Evolutionary conservation across 2,329 filamentous ascomycete species (phyloP), one percentile per base, ranked within the genome.

Genomic region (Monilinia fructicola): DNA sequence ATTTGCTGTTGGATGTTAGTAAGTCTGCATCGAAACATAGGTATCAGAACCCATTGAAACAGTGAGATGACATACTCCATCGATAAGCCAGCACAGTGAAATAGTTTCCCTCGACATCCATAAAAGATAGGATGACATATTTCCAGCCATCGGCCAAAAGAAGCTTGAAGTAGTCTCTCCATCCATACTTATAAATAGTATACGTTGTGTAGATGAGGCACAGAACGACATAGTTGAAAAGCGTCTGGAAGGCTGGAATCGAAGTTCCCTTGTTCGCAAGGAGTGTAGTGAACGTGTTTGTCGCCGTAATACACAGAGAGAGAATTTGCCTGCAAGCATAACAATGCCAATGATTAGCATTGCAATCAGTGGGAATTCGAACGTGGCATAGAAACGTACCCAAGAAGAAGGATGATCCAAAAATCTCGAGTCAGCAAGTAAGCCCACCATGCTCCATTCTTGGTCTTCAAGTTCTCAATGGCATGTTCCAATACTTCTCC

Each of bases 71-170:
- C 55, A 1, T 54, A 66, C 64, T 66, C 40, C 74, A 88, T 68
- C 90, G 85, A 81, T 98, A 99, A 6, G 94, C 95, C 60, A 97
- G 84, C 61, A 99, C 94, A 74, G 93, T 93, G 77, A 98, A 98
- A 82, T 97, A 99, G 81, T 99, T 99, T 69, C 95, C 95, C 79
- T 97, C 86, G 60, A 98, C 94, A 76, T 99, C 95, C 73, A 95
- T 85, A 78, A 98, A 97, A 63, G 91, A 88, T 69, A 99, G 86
- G 78, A 97, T 91, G 74, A 96, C 85, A 80, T 96, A 98, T 79
- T 92, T 92, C 95, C 94, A 98, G 67, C 93, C 92, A 76, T 96
- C 89, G 68, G 83, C 84, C 63, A 80, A 76, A 18, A 93, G 75
- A 65, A 96, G 77, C 59, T 81, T 80, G 56, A 80, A 76, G 84